Conservation (phyloP, 768 basidiomycete genomes). For the Coprinopsis strossmayeri region DNA sequence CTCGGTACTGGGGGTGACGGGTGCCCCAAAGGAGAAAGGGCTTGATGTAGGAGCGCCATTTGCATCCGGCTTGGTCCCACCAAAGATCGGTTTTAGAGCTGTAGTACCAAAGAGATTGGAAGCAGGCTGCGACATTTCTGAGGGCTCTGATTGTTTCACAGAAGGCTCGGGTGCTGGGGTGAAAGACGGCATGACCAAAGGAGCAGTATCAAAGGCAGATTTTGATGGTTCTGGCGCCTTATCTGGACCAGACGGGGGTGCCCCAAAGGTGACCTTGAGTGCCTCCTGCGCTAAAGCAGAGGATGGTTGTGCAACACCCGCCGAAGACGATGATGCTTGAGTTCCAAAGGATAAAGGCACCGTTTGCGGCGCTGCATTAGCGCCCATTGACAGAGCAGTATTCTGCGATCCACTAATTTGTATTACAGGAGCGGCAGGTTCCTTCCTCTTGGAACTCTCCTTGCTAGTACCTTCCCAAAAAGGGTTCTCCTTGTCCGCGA, state of each 20-base stretch:
- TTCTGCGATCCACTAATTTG: neutral
- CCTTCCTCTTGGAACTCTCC: conserved; percentile 3
- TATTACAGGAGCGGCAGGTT: conserved; percentile 5
- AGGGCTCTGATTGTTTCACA: neutral
- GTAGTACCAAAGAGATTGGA: neutral
- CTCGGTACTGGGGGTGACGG: conserved; percentile 6
- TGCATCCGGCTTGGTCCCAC: conserved; percentile 9
- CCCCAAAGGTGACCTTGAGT: neutral
- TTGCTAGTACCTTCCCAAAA: conserved; percentile 36
- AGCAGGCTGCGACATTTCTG: neutral
- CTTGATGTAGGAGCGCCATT: neutral
- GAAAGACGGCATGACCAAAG: neutral
- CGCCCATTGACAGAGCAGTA: conserved; percentile 23
- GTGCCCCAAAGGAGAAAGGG: conserved; percentile 15
- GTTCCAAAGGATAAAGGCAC: neutral
- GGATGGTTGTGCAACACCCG: too few species aligned
- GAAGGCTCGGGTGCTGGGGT: neutral
- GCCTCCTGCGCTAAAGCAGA: too few species aligned
- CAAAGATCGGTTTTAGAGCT: neutral
- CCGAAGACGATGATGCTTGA: too few species aligned
- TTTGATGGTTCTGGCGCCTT: neutral
- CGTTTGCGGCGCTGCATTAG: conserved; percentile 6
- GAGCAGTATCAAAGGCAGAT: conserved; percentile 6
- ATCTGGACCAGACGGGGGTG: neutral
- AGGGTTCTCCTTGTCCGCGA: conserved; percentile 35